Base-by-base conservation (phyloP, 1,139 yeast species). In the Blastobotrys arbuscula region DNA sequence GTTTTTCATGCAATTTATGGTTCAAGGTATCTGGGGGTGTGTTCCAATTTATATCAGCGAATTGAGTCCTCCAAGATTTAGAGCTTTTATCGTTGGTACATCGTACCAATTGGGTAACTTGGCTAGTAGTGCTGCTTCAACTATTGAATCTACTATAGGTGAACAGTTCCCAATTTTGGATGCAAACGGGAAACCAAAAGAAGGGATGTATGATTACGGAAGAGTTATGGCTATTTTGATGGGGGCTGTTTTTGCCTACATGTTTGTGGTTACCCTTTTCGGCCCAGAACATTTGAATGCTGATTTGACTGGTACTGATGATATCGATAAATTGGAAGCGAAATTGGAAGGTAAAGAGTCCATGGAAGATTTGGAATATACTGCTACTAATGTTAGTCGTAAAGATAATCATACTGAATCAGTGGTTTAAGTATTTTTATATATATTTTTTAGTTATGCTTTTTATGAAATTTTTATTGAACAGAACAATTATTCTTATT, bases 1-100 rank as follows among this genome's bases (percentile, higher is more conserved):
- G 1, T 86, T 85, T 67, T 84, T 83, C 70, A 68, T 86, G 59
- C 95, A 87, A 66, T 79, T 82, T 60, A 81, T 81, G 57, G 92
- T 86, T 44, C 95, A 85, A 67, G 95, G 95, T 55, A 84, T 88
- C 16, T 87, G 95, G 89, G 94, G 95, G 58, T 85, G 84, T 42
- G 76, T 84, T 56, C 95, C 95, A 48, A 78, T 84, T 54, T 88
- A 77, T 59, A 65, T 78, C 44, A 68, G 75, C 34, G 82, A 78
- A 62, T 67, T 78, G 53, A 69, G 80, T n/a, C 81, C 79, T 38
- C 78, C 81, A 16, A 74, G 74, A 50, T 75, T 73, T 60, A 69
- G 79, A 61, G 68, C 81, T 0, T 70, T 78, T 51, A 73, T 77
- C 39, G 70, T 74, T 31, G 82, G 82, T 49, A 66, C 76, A 26